Evolutionary conservation across 805 yeast species (phyloP), one percentile per base, ranked within the genome.

Genomic region (Candida montana): DNA sequence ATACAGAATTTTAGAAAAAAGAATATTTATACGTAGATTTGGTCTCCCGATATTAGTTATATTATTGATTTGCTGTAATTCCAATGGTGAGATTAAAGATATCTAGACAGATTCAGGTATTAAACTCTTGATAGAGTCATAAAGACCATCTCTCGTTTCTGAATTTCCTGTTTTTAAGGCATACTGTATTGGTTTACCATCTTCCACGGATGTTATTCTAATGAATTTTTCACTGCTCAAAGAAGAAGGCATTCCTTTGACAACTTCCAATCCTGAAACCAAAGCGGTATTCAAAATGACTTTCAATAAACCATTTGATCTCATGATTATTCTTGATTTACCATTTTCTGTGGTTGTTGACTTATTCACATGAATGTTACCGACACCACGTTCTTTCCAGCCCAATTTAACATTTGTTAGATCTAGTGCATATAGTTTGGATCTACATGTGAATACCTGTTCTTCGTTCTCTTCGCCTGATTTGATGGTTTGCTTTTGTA

Each of bases 371-470:
- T 87, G 95, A n/a, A 93, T 64, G 5, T 77, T 73, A 2, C 99
- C 99, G 32, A 84, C 71, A 19, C 99, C 99, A 55, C 93, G 77
- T 63, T 93, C 99, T 59, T 87, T 93, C 99, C 99, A 93, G 2
- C 96, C 96, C 15, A 73, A 78, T 8, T 74, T 59, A 4, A 83
- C 69, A 29, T 79, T 74, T 0, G 81, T 66, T 24, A 90, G 66
- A 53, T 85, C 84, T 51, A 87, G 65, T 24, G 76, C 79, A 58
- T 90, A 93, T 21, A 93, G 65, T 56, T 90, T 87, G 4, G 95
- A 87, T 36, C 83, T 79, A 30, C 83, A 74, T 33, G 77, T 76
- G 59, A 76, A 86, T 7, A 81, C 57, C 0, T 84, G 75, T 27
- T 68, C 69, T 58, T 93, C 99, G 42, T 77, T 71, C 61, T 93